A percentile compares a stretch with the other conserved stretches of the same genome.
phyloP scores from a whole-genome alignment of 2,329 filamentous ascomycete genomes.

The Aspergillus unguis region DNA sequence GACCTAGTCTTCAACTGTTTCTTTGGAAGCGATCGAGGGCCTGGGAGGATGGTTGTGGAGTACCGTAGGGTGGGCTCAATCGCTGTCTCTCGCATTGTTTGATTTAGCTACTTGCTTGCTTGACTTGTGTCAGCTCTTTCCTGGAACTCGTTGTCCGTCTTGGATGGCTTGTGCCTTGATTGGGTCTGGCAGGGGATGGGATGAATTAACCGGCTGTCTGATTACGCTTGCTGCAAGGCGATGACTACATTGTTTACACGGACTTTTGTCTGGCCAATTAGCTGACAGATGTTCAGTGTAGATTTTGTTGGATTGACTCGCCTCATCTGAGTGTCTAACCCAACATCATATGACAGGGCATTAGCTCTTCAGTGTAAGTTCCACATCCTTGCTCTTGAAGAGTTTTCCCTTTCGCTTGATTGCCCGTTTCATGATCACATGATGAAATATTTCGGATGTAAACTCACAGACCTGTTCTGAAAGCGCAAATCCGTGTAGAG shows the following conservation, averaged over 20 bases:
- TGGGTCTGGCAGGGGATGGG: conserved; percentile 39
- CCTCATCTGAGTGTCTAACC: background rate
- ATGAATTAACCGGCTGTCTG: conserved; percentile 45
- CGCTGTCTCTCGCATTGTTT: conserved; percentile 22
- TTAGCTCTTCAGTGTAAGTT: background rate
- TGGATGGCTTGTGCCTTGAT: conserved; percentile 32
- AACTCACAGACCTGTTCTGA: conserved; percentile 72
- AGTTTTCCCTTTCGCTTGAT: background rate
- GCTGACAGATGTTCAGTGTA: conserved; percentile 6
- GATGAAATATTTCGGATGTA: conserved; percentile 98
- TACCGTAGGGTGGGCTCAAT: conserved; percentile 25
- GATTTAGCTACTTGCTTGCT: conserved; percentile 25
- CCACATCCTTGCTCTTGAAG: background rate
- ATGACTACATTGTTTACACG: conserved; percentile 6
- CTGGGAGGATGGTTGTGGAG: conserved; percentile 48
- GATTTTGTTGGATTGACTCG: background rate
- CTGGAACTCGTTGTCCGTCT: conserved; percentile 35
- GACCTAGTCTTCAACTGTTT: conserved; percentile 31
- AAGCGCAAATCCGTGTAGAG: conserved; percentile 92
- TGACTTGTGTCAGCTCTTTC: conserved; percentile 35
- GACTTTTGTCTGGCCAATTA: background rate
- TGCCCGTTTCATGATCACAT: conserved; percentile 21
- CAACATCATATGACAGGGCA: background rate
- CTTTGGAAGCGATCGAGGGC: conserved; percentile 9
- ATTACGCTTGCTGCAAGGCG: conserved; percentile 18